A percentile compares a stretch with the other conserved stretches of the same genome.
phyloP scores from a whole-genome alignment of 495 filamentous ascomycete genomes.

The Aspergillus funiculosus region DNA sequence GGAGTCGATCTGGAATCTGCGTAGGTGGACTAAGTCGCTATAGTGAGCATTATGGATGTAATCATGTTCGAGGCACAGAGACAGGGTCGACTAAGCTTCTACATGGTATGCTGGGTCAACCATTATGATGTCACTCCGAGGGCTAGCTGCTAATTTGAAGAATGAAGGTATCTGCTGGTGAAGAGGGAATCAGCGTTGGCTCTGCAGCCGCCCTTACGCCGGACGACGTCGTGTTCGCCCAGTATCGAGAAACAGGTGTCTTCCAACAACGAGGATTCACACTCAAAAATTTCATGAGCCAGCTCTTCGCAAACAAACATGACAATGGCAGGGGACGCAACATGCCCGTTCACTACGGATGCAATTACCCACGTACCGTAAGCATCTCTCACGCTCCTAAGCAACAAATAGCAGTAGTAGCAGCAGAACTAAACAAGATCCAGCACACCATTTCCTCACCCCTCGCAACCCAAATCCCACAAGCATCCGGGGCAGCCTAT shows the following conservation, averaged over 20 bases:
- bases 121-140: too few relatives aligned
- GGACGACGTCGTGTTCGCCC: conserved; percentile 88
- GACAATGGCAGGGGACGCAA: conserved; percentile 82
- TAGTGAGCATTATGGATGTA: conserved; percentile 85
- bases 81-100: conserved; percentile 84
- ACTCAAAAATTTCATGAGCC: conserved; percentile 85
- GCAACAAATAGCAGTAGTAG: neutral
- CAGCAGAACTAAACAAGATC: conserved; percentile 3
- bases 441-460: conserved; percentile 92
- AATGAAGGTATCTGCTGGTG: conserved; percentile 71
- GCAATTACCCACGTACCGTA: conserved; percentile 73
- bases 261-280: conserved; percentile 87
- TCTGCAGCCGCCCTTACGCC: conserved; percentile 73
- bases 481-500: conserved; percentile 90
- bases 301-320: conserved; percentile 83
- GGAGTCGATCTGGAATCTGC: conserved; percentile 10
- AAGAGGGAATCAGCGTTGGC: conserved; percentile 89
- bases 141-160: too few relatives aligned
- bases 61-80: conserved; percentile 88
- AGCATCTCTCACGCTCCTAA: conserved; percentile 19
- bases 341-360: conserved; percentile 97
- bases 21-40: neutral
- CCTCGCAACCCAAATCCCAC: conserved; percentile 91
- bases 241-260: conserved; percentile 91
- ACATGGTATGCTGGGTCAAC: conserved; percentile 61